These are phyloP conservation scores for Flaveria linearis DNA, from an alignment of 129 eudicot species.

Conservation along the genomic window DNA sequence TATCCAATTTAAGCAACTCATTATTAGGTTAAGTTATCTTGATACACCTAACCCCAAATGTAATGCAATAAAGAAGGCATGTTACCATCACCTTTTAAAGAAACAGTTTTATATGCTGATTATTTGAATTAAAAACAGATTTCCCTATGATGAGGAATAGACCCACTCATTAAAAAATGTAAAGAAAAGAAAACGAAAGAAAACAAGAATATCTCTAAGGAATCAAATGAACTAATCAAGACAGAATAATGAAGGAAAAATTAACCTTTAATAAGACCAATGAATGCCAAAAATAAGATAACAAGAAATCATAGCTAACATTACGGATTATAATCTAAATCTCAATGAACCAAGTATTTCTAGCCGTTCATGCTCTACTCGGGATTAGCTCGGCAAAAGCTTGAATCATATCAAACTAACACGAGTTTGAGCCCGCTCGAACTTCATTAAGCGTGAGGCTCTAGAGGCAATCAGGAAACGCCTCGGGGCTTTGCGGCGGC, in stretches of 20 bases:
- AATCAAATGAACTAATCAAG: slow-evolving; percentile 27
- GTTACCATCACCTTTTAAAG: background rate
- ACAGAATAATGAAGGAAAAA: background rate
- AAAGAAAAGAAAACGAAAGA: background rate
- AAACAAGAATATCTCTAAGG: slow-evolving; percentile 16
- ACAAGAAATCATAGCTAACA: slow-evolving; percentile 16
- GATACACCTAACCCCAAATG: slow-evolving; percentile 17
- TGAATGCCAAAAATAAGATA: slow-evolving; percentile 17
- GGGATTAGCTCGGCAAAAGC: background rate
- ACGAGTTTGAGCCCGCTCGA: background rate
- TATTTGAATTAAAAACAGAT: background rate
- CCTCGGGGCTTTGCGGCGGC: too few relatives aligned
- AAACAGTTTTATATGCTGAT: background rate
- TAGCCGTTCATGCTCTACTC: background rate
- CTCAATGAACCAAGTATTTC: slow-evolving; percentile 12
- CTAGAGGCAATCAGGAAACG: too few relatives aligned
- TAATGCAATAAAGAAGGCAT: slow-evolving; percentile 11
- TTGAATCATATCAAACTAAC: background rate
- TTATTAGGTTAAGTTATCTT: slow-evolving; percentile 2
- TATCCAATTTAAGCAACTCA: background rate
- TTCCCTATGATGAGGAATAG: slow-evolving; percentile 2
- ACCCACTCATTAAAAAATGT: background rate
- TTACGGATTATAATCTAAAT: slow-evolving; percentile 14
- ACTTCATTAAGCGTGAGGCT: too few relatives aligned
- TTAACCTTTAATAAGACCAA: background rate